Percentiles rank a stretch among this genome's conserved stretches.
Conservation (phyloP, 441 rosid genomes). For the Eugenia klotzschiana region DNA sequence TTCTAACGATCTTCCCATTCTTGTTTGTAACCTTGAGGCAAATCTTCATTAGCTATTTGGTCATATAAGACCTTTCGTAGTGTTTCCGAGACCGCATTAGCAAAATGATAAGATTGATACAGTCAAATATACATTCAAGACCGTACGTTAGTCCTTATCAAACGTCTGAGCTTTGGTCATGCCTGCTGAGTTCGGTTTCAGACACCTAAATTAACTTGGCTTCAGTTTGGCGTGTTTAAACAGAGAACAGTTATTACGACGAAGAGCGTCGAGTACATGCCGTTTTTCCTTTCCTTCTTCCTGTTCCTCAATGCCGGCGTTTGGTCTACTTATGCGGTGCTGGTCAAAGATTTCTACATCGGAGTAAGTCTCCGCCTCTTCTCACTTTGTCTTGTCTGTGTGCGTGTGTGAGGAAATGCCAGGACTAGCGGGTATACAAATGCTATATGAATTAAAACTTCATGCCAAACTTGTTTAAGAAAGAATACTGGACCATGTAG, state of each 20-base stretch:
- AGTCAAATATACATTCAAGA: no score
- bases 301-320: constrained; percentile 54
- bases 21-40: background rate
- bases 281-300: constrained; percentile 56
- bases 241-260: constrained; percentile 64
- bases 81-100: background rate
- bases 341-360: constrained; percentile 39
- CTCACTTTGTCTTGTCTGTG: no score
- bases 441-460: background rate
- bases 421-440: background rate
- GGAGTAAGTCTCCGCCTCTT: constrained; percentile 24
- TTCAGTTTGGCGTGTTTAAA: background rate
- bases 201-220: background rate
- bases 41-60: background rate
- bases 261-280: constrained; percentile 70
- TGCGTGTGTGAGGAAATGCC: background rate
- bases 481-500: background rate
- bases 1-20: background rate
- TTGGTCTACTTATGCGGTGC: constrained; percentile 53
- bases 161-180: background rate
- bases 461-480: background rate
- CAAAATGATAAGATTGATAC: background rate
- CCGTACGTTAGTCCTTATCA: background rate
- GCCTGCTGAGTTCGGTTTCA: background rate
- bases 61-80: background rate